phyloP scores from a whole-genome alignment of 2,329 filamentous ascomycete genomes.

The Emydomyces testavorans region DNA sequence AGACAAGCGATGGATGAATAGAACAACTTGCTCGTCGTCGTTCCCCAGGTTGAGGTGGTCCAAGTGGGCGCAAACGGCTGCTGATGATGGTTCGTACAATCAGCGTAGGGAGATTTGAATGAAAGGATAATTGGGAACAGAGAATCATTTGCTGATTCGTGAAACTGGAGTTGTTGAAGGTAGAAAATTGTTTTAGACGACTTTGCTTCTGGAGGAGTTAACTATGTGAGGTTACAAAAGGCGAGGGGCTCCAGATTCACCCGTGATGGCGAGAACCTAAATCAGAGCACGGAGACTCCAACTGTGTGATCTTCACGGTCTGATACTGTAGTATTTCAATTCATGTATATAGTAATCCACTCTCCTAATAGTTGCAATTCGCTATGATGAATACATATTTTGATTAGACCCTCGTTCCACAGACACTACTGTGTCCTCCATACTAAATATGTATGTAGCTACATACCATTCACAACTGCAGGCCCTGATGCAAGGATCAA shows the following conservation, averaged over 20 bases:
- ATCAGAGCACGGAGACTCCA: no score
- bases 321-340: no score
- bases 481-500: constrained; percentile 10
- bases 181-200: neutral
- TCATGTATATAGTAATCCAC: no score
- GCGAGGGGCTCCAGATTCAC: constrained; percentile 13
- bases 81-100: neutral
- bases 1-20: neutral
- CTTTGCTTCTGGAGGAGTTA: no score
- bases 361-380: no score
- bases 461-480: constrained; percentile 10
- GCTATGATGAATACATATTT: neutral
- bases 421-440: no score
- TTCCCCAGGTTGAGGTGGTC: neutral
- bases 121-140: neutral
- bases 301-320: no score
- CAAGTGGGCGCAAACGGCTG: neutral
- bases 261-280: no score
- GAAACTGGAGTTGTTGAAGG: neutral
- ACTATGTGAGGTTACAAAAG: constrained; percentile 4
- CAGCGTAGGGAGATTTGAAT: neutral
- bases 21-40: neutral
- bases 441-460: neutral
- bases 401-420: neutral
- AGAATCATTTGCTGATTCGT: neutral